These are phyloP conservation scores for Podospora pseudocomata DNA, from an alignment of 495 filamentous ascomycete species.

Conservation along the genomic window DNA sequence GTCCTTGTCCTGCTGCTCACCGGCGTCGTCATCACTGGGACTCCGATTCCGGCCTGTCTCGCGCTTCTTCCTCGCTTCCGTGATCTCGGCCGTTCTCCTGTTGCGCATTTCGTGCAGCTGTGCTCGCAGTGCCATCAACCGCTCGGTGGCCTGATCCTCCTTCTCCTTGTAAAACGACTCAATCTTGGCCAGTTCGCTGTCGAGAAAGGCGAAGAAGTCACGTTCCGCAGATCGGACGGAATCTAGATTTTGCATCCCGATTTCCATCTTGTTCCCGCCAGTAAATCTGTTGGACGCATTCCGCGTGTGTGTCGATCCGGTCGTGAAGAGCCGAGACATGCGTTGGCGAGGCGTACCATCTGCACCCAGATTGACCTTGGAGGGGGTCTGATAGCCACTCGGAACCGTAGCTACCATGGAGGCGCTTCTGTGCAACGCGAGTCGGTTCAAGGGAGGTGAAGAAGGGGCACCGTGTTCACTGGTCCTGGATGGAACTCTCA, in stretches of 20 bases:
- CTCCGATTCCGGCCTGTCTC: constrained; percentile 19
- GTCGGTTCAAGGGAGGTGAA: constrained; percentile 16
- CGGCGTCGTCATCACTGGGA: constrained; percentile 14
- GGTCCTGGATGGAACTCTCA: constrained; percentile 53
- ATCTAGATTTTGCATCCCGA: constrained; percentile 41
- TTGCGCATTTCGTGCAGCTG: constrained; percentile 88
- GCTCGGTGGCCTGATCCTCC: constrained; percentile 70
- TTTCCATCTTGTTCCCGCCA: constrained; percentile 13
- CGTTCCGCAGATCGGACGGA: constrained; percentile 55
- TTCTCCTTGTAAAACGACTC: constrained; percentile 80
- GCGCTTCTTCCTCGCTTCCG: constrained; percentile 36
- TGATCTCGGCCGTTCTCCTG: constrained; percentile 68
- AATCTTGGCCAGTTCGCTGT: constrained; percentile 77
- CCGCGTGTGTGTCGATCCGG: constrained; percentile 18
- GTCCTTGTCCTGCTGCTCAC: constrained; percentile 23
- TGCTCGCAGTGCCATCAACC: constrained; percentile 65
- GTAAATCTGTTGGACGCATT: constrained; percentile 18
- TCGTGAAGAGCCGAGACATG: constrained; percentile 31
- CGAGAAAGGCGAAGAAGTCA: constrained; percentile 77
- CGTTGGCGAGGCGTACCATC: constrained; percentile 25
- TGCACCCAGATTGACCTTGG: constrained; percentile 12
- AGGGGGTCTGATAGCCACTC: constrained; percentile 10
- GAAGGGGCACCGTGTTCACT: constrained; percentile 11
- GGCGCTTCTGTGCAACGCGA: constrained; percentile 24
- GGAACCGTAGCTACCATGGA: constrained; percentile 21